Evolutionary conservation across 495 filamentous ascomycete species (phyloP).

Genomic region (Parathielavia hyrcaniae): DNA sequence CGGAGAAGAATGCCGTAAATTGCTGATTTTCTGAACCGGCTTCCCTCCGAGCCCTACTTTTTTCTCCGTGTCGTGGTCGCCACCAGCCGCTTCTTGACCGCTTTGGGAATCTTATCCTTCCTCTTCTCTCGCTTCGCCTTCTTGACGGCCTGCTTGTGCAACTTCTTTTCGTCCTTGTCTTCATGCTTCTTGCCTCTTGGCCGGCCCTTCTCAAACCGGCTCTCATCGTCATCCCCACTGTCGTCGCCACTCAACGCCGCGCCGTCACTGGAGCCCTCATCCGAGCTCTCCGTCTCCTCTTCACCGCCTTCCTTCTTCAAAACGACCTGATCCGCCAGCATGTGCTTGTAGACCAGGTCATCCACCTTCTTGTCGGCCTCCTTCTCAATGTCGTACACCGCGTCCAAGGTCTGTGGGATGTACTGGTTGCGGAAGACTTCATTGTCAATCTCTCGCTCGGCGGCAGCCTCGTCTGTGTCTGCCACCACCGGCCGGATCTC

Average conservation of each 20-base stretch:
- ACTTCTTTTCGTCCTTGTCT: slow-evolving; percentile 84
- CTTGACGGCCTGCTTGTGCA: slow-evolving; percentile 85
- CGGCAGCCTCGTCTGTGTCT: slow-evolving; percentile 42
- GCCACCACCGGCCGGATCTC: slow-evolving; percentile 26
- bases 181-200: slow-evolving; percentile 85
- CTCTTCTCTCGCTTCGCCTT: slow-evolving; percentile 88
- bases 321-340: slow-evolving; percentile 65
- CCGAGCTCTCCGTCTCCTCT: slow-evolving; percentile 23
- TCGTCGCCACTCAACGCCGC: slow-evolving; percentile 44
- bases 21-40: neutral
- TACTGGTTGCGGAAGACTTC: slow-evolving; percentile 93
- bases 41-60: slow-evolving; percentile 27
- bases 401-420: slow-evolving; percentile 87
- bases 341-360: slow-evolving; percentile 70
- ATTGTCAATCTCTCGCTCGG: slow-evolving; percentile 62
- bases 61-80: slow-evolving; percentile 35
- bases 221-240: slow-evolving; percentile 12
- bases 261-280: slow-evolving; percentile 38
- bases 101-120: slow-evolving; percentile 92
- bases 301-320: slow-evolving; percentile 39
- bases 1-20: neutral
- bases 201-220: slow-evolving; percentile 54
- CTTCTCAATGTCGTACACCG: slow-evolving; percentile 92
- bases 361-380: slow-evolving; percentile 71
- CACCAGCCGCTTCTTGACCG: slow-evolving; percentile 78